Evolutionary conservation across 257 asterid species (phyloP).

Genomic region (Nicotiana attenuata): DNA sequence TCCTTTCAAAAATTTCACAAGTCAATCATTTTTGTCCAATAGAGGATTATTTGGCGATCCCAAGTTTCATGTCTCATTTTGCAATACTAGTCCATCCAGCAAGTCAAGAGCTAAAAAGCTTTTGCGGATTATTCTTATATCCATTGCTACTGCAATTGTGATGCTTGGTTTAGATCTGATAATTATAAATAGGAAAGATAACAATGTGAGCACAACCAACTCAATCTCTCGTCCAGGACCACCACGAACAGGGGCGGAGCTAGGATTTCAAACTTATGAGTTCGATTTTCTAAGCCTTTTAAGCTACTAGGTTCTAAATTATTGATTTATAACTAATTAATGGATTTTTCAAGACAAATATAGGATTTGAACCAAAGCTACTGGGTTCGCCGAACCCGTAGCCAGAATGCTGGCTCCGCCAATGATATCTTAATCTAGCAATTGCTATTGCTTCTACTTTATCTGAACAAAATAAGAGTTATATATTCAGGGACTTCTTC

Average conservation of each 20-base stretch:
- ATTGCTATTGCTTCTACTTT: too few species aligned
- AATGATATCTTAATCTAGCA: too few species aligned
- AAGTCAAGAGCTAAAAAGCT: neutral
- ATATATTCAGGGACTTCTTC: neutral
- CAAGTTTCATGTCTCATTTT: conserved; percentile 18
- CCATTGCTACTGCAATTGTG: neutral
- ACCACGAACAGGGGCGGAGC: neutral
- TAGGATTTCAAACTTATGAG: too few species aligned
- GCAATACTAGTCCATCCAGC: neutral
- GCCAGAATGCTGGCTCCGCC: too few species aligned
- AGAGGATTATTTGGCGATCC: conserved; percentile 25
- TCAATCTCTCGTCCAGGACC: neutral
- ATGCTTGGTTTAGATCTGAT: neutral
- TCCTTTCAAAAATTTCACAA: conserved; percentile 23
- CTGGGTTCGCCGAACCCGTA: too few species aligned
- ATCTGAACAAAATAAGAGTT: too few species aligned
- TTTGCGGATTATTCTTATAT: neutral
- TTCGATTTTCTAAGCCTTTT: too few species aligned
- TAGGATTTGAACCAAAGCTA: too few species aligned
- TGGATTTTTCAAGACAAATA: too few species aligned
- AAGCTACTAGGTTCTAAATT: too few species aligned
- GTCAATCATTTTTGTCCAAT: conserved; percentile 19
- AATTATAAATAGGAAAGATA: neutral
- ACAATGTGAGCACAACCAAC: neutral
- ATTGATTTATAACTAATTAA: too few species aligned